Evolutionary conservation across 1,284 basidiomycete species (phyloP).

Genomic region (Pseudozyma thailandica): DNA sequence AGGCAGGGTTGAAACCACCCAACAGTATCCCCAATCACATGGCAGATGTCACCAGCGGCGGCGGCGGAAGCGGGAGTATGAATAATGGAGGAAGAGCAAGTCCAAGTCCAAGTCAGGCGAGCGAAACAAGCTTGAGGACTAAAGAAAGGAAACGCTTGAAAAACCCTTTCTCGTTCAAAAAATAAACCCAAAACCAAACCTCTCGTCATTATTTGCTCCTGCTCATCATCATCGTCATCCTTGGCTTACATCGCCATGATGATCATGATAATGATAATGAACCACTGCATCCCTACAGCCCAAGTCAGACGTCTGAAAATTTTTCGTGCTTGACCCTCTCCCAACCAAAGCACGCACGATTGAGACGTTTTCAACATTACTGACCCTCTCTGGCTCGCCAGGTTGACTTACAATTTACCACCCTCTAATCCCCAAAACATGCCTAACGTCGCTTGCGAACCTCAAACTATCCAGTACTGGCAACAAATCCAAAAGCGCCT

Average conservation of each 20-base stretch:
- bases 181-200: constrained; percentile 16
- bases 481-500: constrained; percentile 92
- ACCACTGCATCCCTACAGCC: no score
- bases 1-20: constrained; percentile 6
- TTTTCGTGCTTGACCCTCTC: no score
- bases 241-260: no score
- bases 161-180: constrained; percentile 54
- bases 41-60: neutral
- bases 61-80: no score
- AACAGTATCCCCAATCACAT: constrained; percentile 20
- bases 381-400: no score
- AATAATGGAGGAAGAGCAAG: constrained; percentile 10
- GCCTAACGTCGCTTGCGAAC: constrained; percentile 93
- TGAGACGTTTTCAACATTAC: no score
- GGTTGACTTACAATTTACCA: constrained; percentile 23
- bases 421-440: constrained; percentile 81
- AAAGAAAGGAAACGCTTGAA: constrained; percentile 56
- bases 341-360: no score
- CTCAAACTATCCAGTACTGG: constrained; percentile 94
- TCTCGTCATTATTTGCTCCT: neutral
- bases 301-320: no score
- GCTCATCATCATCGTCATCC: neutral
- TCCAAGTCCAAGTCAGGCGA: constrained; percentile 32
- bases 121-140: constrained; percentile 17
- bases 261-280: no score